Conservation (phyloP, 805 yeast species). For the Tetrapisispora phaffii region DNA sequence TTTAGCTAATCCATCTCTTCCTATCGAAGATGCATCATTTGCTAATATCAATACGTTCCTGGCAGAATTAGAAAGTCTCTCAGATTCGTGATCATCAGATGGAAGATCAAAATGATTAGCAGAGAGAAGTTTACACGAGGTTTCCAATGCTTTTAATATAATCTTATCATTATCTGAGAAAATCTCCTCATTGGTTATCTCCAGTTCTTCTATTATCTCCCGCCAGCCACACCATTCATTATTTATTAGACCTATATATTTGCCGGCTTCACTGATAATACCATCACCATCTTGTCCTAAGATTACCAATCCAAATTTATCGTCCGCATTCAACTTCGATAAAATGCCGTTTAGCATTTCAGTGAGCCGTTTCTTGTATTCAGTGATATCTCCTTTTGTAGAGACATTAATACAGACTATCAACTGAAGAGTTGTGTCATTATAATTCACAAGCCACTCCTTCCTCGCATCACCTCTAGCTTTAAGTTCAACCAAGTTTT, state of each 20-base stretch:
- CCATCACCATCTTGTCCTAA: conserved; percentile 39
- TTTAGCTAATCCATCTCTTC: neutral
- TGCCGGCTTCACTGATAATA: conserved; percentile 27
- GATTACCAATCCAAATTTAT: conserved; percentile 39
- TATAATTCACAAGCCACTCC: conserved; percentile 10
- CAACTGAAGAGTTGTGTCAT: conserved; percentile 31
- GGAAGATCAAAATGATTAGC: neutral
- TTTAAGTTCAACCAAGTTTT: conserved; percentile 2
- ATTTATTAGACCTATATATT: conserved; percentile 39
- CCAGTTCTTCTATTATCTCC: conserved; percentile 32
- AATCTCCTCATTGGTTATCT: conserved; percentile 15
- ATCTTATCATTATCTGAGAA: conserved; percentile 14
- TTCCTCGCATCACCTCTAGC: neutral
- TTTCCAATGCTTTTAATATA: conserved; percentile 13
- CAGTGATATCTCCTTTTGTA: conserved; percentile 13
- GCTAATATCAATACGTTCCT: neutral
- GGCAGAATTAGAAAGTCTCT: neutral
- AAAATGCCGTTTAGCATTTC: conserved; percentile 23
- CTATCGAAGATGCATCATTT: neutral
- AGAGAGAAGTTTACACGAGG: conserved; percentile 14
- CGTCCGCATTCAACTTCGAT: conserved; percentile 28
- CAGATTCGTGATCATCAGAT: neutral
- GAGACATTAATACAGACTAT: conserved; percentile 35
- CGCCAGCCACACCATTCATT: conserved; percentile 43
- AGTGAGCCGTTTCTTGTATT: conserved; percentile 23